Conservation (phyloP, 2,329 filamentous ascomycete species). For the Myriosclerotinia duriaeana region DNA sequence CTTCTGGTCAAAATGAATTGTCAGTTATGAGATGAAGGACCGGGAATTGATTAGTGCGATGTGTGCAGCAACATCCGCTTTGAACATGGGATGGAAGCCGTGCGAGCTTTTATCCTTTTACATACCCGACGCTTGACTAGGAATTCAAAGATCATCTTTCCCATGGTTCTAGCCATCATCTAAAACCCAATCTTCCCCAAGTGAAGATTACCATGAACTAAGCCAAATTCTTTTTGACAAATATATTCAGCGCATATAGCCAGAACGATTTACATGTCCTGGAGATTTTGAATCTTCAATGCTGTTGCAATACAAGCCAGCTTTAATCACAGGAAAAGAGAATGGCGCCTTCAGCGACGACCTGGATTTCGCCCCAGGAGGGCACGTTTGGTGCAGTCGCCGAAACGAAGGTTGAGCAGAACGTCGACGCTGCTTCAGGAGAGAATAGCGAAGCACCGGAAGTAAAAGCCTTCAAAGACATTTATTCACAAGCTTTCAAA, state of each 20-base stretch:
- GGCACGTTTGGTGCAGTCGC: slow-evolving; percentile 15
- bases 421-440: not conserved
- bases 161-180: not conserved
- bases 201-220: not conserved
- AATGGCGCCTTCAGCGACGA: slow-evolving; percentile 39
- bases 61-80: slow-evolving; percentile 1
- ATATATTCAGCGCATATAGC: not conserved
- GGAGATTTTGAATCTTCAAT: not conserved
- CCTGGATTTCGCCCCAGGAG: slow-evolving; percentile 33
- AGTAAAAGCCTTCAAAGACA: slow-evolving; percentile 19
- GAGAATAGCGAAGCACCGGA: slow-evolving; percentile 2
- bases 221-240: not conserved
- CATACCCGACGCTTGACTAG: not conserved
- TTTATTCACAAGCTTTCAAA: slow-evolving; percentile 22
- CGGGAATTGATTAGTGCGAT: slow-evolving; percentile 6
- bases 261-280: slow-evolving; percentile 5
- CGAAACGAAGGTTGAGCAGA: slow-evolving; percentile 9
- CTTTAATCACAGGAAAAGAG: slow-evolving; percentile 13
- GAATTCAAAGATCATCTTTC: slow-evolving; percentile 8
- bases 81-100: slow-evolving; percentile 20
- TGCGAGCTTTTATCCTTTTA: slow-evolving; percentile 7
- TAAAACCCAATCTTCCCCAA: not conserved
- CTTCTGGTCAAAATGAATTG: not conserved
- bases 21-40: not conserved
- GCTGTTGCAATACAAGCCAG: slow-evolving; percentile 22